Evolutionary conservation across 164 flowering plant genomes (phyloP).

Genomic region (Vitis amurensis): DNA sequence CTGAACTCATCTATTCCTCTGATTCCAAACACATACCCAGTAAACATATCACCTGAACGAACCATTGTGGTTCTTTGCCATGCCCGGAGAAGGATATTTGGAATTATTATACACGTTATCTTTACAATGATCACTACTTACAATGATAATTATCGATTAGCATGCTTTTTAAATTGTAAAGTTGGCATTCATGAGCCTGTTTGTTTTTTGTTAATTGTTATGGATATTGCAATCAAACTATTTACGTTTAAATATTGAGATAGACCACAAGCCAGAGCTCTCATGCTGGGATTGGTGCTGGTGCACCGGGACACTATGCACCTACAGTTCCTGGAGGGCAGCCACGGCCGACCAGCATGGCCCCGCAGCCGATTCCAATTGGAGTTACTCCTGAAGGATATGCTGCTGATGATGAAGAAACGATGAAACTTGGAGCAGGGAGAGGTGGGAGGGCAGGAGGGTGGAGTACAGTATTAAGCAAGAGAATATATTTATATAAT

Average conservation of each 20-base stretch:
- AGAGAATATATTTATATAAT: slow-evolving; percentile 55
- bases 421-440: slow-evolving; percentile 67
- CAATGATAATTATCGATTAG: no score
- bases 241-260: background rate
- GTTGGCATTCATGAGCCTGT: no score
- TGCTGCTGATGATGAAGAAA: slow-evolving; percentile 62
- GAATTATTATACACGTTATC: no score
- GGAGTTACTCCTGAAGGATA: slow-evolving; percentile 49
- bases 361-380: slow-evolving; percentile 65
- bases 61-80: no score
- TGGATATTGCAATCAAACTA: background rate
- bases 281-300: no score
- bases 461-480: slow-evolving; percentile 74
- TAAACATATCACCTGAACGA: no score
- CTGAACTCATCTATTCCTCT: no score
- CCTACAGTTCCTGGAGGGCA: slow-evolving; percentile 78
- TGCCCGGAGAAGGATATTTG: no score
- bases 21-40: no score
- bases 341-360: slow-evolving; percentile 79
- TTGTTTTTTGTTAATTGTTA: background rate
- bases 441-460: slow-evolving; percentile 85
- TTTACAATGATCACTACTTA: no score
- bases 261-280: slow-evolving; percentile 48
- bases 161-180: no score
- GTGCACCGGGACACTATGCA: slow-evolving; percentile 70